These are phyloP conservation scores for Penicillium sp. DNA, from an alignment of 2,329 filamentous ascomycete genomes.

Conservation along the genomic window DNA sequence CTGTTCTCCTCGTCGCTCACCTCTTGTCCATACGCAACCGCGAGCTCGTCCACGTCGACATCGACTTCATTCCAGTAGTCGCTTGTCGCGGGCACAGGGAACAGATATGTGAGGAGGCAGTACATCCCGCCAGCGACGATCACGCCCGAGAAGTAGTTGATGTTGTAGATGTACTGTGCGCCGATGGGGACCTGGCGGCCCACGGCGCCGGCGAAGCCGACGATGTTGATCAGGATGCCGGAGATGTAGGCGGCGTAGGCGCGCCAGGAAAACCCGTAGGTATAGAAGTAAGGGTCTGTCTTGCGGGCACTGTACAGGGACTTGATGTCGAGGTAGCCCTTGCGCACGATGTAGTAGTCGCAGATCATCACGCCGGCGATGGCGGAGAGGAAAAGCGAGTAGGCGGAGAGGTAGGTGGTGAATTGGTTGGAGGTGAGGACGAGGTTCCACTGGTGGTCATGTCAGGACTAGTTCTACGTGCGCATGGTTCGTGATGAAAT, in stretches of 20 bases:
- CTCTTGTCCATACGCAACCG: conserved; percentile 33
- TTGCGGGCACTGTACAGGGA: conserved; percentile 71
- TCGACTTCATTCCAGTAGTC: conserved; percentile 73
- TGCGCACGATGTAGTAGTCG: conserved; percentile 85
- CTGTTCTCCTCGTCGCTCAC: conserved; percentile 28
- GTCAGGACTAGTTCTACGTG: not conserved
- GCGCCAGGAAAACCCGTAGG: conserved; percentile 73
- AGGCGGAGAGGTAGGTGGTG: conserved; percentile 86
- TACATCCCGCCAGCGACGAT: conserved; percentile 66
- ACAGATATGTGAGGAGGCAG: conserved; percentile 65
- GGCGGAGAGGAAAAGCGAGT: conserved; percentile 89
- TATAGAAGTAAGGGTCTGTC: conserved; percentile 66
- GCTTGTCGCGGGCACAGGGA: conserved; percentile 71
- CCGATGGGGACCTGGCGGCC: conserved; percentile 69
- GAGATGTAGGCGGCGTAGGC: conserved; percentile 78
- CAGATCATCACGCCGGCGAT: conserved; percentile 87
- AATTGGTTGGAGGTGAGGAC: conserved; percentile 75
- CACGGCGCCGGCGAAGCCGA: conserved; percentile 82
- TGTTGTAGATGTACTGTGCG: conserved; percentile 79
- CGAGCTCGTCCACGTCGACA: conserved; percentile 31
- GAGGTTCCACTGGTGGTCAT: conserved; percentile 57
- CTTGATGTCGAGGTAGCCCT: conserved; percentile 73
- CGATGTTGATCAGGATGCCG: conserved; percentile 85
- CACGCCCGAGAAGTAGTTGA: conserved; percentile 89
- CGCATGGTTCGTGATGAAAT: not conserved